Conservation (phyloP, 1,284 basidiomycete genomes). For the Ceratobasidium sp. region DNA sequence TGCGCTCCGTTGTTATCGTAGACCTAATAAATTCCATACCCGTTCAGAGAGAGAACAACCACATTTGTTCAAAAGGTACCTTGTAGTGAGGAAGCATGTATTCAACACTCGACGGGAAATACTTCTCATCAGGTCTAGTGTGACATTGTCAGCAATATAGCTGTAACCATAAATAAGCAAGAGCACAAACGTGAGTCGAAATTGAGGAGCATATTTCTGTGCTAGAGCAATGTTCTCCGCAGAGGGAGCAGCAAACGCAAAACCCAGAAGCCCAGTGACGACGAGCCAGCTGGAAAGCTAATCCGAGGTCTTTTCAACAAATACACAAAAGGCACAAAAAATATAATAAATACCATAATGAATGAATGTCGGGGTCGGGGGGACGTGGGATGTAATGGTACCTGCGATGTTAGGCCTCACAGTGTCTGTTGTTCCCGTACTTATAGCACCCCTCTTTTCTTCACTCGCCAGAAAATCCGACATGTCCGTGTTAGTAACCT, state of each 20-base stretch:
- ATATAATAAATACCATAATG: neutral
- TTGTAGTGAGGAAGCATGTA: conserved; percentile 38
- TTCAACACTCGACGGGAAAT: conserved; percentile 39
- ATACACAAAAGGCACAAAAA: too few species aligned
- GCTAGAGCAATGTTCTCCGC: conserved; percentile 22
- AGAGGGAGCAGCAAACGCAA: conserved; percentile 13
- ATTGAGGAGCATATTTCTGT: conserved; percentile 42
- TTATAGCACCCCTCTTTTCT: conserved; percentile 6
- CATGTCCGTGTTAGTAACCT: neutral
- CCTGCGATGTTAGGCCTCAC: neutral
- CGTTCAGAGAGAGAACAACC: neutral
- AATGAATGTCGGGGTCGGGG: neutral
- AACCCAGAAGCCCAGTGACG: neutral
- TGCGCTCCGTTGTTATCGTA: conserved; percentile 16
- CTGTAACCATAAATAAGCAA: neutral
- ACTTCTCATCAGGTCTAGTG: conserved; percentile 27
- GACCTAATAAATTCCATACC: neutral
- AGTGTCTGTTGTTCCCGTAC: neutral
- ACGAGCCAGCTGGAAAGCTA: too few species aligned
- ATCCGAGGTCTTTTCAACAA: too few species aligned
- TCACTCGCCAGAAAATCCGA: neutral
- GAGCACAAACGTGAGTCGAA: conserved; percentile 32
- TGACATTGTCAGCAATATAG: neutral
- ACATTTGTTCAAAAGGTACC: neutral
- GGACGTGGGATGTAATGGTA: neutral